Percentiles rank a stretch among this genome's conserved stretches.
These are phyloP conservation scores for Macadamia tetraphylla DNA, from an alignment of 164 flowering plant species.

Conservation along the genomic window DNA sequence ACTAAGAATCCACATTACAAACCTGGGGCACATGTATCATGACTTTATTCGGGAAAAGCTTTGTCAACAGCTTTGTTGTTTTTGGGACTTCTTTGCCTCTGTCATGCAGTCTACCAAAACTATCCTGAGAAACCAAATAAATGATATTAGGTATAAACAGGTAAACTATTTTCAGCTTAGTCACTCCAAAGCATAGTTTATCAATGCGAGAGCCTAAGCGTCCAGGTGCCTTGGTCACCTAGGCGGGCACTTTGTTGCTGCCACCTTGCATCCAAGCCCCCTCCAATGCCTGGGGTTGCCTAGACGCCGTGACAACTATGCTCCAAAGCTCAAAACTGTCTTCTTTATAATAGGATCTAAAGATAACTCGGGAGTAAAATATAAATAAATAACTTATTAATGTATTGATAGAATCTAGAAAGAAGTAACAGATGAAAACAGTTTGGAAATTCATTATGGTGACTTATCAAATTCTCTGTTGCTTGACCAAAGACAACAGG, in stretches of 20 bases:
- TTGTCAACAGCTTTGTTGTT: constrained; percentile 58
- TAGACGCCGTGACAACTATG: no score
- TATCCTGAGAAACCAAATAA: constrained; percentile 54
- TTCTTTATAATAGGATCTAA: not conserved
- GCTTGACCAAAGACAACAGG: no score
- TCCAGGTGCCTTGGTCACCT: no score
- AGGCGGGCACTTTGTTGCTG: no score
- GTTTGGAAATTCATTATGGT: not conserved
- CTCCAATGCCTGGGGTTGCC: no score
- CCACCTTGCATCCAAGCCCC: no score
- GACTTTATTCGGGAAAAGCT: constrained; percentile 85
- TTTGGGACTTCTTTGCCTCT: constrained; percentile 74
- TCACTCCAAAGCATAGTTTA: not conserved
- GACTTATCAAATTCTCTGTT: no score
- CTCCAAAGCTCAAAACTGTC: not conserved
- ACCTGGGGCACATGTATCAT: constrained; percentile 91
- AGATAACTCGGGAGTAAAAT: not conserved
- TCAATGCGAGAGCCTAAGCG: no score
- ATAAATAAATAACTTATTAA: no score
- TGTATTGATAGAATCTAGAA: not conserved
- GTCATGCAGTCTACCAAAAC: constrained; percentile 82
- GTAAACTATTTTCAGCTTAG: not conserved
- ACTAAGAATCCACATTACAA: constrained; percentile 4
- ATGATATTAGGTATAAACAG: not conserved
- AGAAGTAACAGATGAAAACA: not conserved